phyloP scores from a whole-genome alignment of 2,329 filamentous ascomycete species.

The Penicillium sumatraense region DNA sequence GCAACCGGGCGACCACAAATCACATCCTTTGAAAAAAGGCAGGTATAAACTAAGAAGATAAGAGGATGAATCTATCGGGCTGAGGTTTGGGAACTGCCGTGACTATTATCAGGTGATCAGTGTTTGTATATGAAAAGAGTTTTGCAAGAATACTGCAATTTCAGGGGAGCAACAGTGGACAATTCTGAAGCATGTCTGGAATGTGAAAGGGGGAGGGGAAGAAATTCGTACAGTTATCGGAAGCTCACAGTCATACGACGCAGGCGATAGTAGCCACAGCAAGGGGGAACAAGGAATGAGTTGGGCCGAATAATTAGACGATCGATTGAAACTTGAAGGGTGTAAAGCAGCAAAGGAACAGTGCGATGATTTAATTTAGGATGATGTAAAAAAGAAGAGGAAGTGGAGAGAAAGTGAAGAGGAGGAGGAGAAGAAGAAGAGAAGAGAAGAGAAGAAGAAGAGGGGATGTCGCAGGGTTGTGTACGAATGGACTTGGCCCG shows the following conservation, averaged over 20 bases:
- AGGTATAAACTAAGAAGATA: too few relatives aligned
- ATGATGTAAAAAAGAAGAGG: slow-evolving; percentile 4
- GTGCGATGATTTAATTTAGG: neutral
- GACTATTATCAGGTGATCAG: neutral
- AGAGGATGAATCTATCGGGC: neutral
- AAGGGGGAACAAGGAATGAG: slow-evolving; percentile 18
- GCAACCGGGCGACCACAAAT: slow-evolving; percentile 13
- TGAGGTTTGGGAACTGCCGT: neutral
- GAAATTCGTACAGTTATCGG: slow-evolving; percentile 5
- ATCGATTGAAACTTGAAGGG: neutral
- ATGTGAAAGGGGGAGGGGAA: slow-evolving; percentile 10
- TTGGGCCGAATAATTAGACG: neutral
- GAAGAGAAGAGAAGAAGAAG: slow-evolving; percentile 6
- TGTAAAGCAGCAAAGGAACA: neutral
- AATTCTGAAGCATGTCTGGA: slow-evolving; percentile 5
- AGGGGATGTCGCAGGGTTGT: slow-evolving; percentile 10
- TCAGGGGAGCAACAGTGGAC: neutral
- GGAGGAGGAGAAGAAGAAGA: slow-evolving; percentile 5
- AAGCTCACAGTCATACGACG: slow-evolving; percentile 13
- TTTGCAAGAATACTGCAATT: neutral
- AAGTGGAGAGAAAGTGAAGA: neutral
- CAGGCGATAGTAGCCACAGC: slow-evolving; percentile 11
- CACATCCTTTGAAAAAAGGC: slow-evolving; percentile 27
- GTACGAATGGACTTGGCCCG: neutral
- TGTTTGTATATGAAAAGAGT: neutral